phyloP scores from a whole-genome alignment of 2,329 filamentous ascomycete species.

The Massarina eburnea region DNA sequence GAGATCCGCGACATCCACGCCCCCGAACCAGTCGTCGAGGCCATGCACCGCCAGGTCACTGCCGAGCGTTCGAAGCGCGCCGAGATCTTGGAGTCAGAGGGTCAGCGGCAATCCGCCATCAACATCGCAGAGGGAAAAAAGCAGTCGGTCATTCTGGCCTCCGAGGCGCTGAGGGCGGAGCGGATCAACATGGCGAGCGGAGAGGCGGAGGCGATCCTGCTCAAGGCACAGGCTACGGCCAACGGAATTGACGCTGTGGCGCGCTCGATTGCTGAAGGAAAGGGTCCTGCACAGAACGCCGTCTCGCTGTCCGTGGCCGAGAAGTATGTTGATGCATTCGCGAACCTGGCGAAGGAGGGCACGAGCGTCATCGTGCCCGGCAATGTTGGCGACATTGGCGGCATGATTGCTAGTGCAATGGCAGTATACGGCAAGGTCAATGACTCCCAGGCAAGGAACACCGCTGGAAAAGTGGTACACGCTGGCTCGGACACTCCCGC shows the following conservation, averaged over 20 bases:
- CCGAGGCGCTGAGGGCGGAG: constrained; percentile 85
- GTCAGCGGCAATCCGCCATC: constrained; percentile 95
- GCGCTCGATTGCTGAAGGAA: constrained; percentile 70
- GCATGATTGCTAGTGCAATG: constrained; percentile 96
- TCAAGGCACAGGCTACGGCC: constrained; percentile 85
- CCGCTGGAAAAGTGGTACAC: constrained; percentile 55
- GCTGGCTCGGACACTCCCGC: constrained; percentile 21
- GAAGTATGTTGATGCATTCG: constrained; percentile 97
- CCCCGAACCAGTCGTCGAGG: constrained; percentile 86
- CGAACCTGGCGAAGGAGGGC: constrained; percentile 88
- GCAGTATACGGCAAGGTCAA: constrained; percentile 94
- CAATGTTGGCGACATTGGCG: constrained; percentile 92
- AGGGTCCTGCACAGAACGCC: constrained; percentile 76
- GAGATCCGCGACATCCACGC: constrained; percentile 99
- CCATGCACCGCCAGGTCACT: constrained; percentile 98
- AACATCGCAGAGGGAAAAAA: constrained; percentile 98
- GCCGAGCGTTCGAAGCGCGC: constrained; percentile 96
- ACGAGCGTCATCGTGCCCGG: constrained; percentile 94
- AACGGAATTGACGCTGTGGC: constrained; percentile 86
- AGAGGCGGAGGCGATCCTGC: constrained; percentile 88
- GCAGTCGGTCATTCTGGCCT: constrained; percentile 94
- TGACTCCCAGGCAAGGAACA: constrained; percentile 70
- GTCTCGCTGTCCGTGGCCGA: constrained; percentile 88
- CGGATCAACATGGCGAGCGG: constrained; percentile 90
- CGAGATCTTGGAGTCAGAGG: constrained; percentile 95